These are phyloP conservation scores for Xylaria scruposa DNA, from an alignment of 495 filamentous ascomycete genomes.

Conservation along the genomic window DNA sequence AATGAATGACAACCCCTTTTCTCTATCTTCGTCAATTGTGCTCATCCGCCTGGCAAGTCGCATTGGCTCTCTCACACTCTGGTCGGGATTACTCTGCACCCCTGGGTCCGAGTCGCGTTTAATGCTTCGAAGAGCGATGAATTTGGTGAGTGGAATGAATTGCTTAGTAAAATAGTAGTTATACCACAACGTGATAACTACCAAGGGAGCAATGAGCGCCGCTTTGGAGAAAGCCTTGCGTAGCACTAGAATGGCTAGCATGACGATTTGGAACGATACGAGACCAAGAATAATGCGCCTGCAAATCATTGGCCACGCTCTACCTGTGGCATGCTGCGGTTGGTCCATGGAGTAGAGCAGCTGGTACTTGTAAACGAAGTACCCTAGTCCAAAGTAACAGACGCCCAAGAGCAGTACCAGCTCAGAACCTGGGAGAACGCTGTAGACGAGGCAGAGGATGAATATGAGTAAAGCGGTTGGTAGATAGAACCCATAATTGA, in stretches of 20 bases:
- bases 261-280: slow-evolving; percentile 86
- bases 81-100: slow-evolving; percentile 54
- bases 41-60: slow-evolving; percentile 49
- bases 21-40: slow-evolving; percentile 69
- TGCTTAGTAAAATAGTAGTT: slow-evolving; percentile 73
- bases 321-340: slow-evolving; percentile 90
- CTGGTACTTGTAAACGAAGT: slow-evolving; percentile 98
- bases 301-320: slow-evolving; percentile 95
- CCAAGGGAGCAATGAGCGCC: slow-evolving; percentile 74
- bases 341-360: slow-evolving; percentile 98
- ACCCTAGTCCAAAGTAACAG: slow-evolving; percentile 85
- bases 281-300: slow-evolving; percentile 84
- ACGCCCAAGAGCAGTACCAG: slow-evolving; percentile 83
- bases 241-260: slow-evolving; percentile 86
- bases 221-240: slow-evolving; percentile 72
- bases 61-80: slow-evolving; percentile 45
- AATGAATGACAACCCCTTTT: slow-evolving; percentile 69
- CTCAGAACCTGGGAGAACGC: slow-evolving; percentile 82
- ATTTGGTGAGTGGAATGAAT: slow-evolving; percentile 86
- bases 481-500: slow-evolving; percentile 95
- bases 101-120: slow-evolving; percentile 37
- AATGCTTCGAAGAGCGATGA: slow-evolving; percentile 89
- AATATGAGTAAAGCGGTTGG: slow-evolving; percentile 90
- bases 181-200: slow-evolving; percentile 84
- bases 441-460: slow-evolving; percentile 95